Percentiles rank a stretch among this genome's conserved stretches.
These are phyloP conservation scores for Gigaspora rosea DNA, from an alignment of 192 early-diverging fungal genomes.

Conservation along the genomic window DNA sequence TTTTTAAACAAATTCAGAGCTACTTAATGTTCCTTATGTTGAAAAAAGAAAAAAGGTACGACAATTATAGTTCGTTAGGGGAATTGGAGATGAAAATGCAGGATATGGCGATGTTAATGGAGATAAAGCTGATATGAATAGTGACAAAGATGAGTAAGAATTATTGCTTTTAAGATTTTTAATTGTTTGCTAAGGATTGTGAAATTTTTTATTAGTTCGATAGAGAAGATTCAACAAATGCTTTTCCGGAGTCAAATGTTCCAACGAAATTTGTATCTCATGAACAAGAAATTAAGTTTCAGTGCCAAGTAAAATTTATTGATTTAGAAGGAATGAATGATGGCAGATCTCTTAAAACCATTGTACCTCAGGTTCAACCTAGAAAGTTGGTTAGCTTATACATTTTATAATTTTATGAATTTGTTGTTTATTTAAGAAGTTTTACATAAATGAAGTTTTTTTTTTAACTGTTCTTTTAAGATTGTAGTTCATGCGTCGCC, in stretches of 20 bases:
- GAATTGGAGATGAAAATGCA: constrained; percentile 36
- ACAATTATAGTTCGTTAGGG: constrained; percentile 54
- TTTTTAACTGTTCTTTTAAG: constrained; percentile 30
- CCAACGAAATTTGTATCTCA: constrained; percentile 82
- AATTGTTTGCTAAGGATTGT: constrained; percentile 4
- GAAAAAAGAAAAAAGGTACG: too few species aligned
- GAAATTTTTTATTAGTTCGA: constrained; percentile 15
- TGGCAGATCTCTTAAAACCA: constrained; percentile 81
- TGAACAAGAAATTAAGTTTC: constrained; percentile 59
- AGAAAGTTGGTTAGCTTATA: constrained; percentile 69
- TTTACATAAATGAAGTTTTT: not conserved
- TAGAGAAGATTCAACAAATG: constrained; percentile 45
- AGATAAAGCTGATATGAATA: constrained; percentile 20
- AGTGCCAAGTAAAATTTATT: constrained; percentile 79
- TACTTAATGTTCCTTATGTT: constrained; percentile 70
- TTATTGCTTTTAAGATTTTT: not conserved
- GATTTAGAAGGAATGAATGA: constrained; percentile 94
- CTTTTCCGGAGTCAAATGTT: constrained; percentile 54
- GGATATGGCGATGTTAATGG: constrained; percentile 32
- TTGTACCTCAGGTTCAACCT: constrained; percentile 78
- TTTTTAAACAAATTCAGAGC: constrained; percentile 80
- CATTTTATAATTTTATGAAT: not conserved
- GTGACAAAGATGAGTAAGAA: not conserved
- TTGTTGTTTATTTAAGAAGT: constrained; percentile 20
- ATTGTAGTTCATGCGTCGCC: constrained; percentile 76